A percentile compares a stretch with the other conserved stretches of the same genome.
Conservation (phyloP, 2,329 filamentous ascomycete genomes). For the Penicillium sp. region DNA sequence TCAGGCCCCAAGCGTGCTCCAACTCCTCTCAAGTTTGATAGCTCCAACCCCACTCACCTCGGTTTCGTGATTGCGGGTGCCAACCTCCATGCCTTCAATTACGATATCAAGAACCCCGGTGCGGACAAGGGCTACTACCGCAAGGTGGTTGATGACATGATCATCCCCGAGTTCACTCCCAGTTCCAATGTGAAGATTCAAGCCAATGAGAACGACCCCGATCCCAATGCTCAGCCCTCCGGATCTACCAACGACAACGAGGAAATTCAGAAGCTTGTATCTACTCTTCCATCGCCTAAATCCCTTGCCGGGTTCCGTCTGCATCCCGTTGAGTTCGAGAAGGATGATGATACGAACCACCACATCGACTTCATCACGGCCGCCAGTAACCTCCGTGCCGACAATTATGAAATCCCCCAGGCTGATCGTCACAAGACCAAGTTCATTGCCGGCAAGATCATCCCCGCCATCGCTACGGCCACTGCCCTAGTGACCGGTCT, state of each 20-base stretch:
- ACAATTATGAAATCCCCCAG: slow-evolving; percentile 95
- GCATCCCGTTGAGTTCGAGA: slow-evolving; percentile 93
- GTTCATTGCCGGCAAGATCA: slow-evolving; percentile 99
- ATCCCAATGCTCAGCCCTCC: slow-evolving; percentile 73
- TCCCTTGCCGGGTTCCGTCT: slow-evolving; percentile 86
- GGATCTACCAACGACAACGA: slow-evolving; percentile 69
- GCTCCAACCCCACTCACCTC: slow-evolving; percentile 82
- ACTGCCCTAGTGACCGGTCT: slow-evolving; percentile 94
- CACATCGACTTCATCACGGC: slow-evolving; percentile 99
- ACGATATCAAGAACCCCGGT: slow-evolving; percentile 86
- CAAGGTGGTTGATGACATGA: slow-evolving; percentile 85
- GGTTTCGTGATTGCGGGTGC: slow-evolving; percentile 86
- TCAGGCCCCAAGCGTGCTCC: slow-evolving; percentile 97
- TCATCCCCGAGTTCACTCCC: slow-evolving; percentile 92
- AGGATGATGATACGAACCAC: slow-evolving; percentile 96
- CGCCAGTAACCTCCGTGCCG: slow-evolving; percentile 91
- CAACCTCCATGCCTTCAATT: slow-evolving; percentile 96
- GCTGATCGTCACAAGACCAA: slow-evolving; percentile 98
- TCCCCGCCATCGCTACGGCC: slow-evolving; percentile 96
- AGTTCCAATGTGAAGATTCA: slow-evolving; percentile 94
- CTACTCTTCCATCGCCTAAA: slow-evolving; percentile 76
- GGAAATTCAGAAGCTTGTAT: slow-evolving; percentile 74
- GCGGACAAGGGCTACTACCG: slow-evolving; percentile 72
- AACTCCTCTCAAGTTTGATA: slow-evolving; percentile 85
- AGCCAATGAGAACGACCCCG: slow-evolving; percentile 91